Evolutionary conservation across 2,329 filamentous ascomycete species (phyloP).

Genomic region (Colletotrichum simmondsii): DNA sequence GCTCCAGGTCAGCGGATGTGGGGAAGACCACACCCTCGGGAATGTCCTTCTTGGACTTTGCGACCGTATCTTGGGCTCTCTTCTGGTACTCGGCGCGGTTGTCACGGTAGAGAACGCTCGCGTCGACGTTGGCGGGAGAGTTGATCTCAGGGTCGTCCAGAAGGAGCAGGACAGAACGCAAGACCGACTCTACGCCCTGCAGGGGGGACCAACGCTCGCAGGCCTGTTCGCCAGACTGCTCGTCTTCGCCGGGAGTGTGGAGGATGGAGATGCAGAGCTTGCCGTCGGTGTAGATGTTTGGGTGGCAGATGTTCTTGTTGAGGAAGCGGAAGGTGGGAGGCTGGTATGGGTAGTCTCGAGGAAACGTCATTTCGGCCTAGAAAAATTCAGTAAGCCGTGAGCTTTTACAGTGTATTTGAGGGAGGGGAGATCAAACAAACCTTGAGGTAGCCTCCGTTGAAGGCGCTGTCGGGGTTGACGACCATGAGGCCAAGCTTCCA

Average conservation of each 20-base stretch:
- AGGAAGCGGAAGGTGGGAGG: constrained; percentile 91
- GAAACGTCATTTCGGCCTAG: constrained; percentile 86
- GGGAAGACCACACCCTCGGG: constrained; percentile 86
- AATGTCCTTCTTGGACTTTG: constrained; percentile 81
- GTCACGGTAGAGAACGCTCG: constrained; percentile 86
- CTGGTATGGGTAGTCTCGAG: constrained; percentile 87
- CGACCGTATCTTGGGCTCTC: constrained; percentile 76
- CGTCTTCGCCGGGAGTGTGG: constrained; percentile 90
- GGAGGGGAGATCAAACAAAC: constrained; percentile 45
- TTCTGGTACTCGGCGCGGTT: constrained; percentile 75
- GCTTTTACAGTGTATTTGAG: background rate
- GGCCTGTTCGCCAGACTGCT: constrained; percentile 89
- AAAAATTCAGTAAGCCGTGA: background rate
- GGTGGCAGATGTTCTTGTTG: constrained; percentile 81
- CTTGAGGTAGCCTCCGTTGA: constrained; percentile 93
- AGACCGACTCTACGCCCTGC: constrained; percentile 92
- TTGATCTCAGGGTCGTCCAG: constrained; percentile 94
- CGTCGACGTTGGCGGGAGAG: constrained; percentile 95
- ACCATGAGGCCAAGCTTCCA: constrained; percentile 94
- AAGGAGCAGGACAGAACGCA: constrained; percentile 90
- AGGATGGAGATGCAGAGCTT: constrained; percentile 97
- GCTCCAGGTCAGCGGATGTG: constrained; percentile 71
- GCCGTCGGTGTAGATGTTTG: constrained; percentile 93
- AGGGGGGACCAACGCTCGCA: constrained; percentile 95
- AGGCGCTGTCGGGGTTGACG: constrained; percentile 90